Evolutionary conservation across 1,284 basidiomycete genomes (phyloP), one percentile per base, ranked within the genome.

Genomic region (Ceratobasidium sp.): DNA sequence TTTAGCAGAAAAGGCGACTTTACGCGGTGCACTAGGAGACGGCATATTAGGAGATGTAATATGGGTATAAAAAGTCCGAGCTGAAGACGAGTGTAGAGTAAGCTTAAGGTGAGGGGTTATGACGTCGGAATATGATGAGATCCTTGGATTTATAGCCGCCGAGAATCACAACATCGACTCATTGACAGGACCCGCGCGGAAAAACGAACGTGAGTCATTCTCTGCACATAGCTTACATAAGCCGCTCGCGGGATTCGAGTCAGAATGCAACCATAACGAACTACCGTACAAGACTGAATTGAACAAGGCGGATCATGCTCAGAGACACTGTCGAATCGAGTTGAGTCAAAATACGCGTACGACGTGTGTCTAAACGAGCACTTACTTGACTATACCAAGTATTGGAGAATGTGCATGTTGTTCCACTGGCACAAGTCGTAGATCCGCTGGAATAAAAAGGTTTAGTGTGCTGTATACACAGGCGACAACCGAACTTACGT

Each of bases 1-100:
- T 73, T 88, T 92, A 49, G 81, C 82, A 0, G 90, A 92, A 38
- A 80, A 82, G 17, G 86, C 84, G 75, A 85, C 86, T 69, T 80
- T 80, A 45, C 88, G 83, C 57, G 82, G 81, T n/a, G n/a, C n/a
- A n/a, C n/a, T n/a, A n/a, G n/a, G n/a, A n/a, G n/a, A n/a, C n/a
- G n/a, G n/a, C n/a, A n/a, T n/a, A n/a, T n/a, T n/a, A n/a, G n/a
- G n/a, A n/a, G n/a, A n/a, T n/a, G n/a, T n/a, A n/a, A n/a, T n/a
- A n/a, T n/a, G n/a, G n/a, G n/a, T 15, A 45, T 17, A 15, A 45
- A 22, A 45, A 3, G 43, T 17, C 17, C 15, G 15, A 15, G 22
- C 6, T 3, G 6, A n/a, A 17, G 15, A 45, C 13, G 4, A 45
- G 17, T 42, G 38, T 22, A 45, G 43, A 45, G 43, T 6, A 5